phyloP scores from a whole-genome alignment of 495 filamentous ascomycete genomes.

The Aspergillus carlsbadensis region DNA sequence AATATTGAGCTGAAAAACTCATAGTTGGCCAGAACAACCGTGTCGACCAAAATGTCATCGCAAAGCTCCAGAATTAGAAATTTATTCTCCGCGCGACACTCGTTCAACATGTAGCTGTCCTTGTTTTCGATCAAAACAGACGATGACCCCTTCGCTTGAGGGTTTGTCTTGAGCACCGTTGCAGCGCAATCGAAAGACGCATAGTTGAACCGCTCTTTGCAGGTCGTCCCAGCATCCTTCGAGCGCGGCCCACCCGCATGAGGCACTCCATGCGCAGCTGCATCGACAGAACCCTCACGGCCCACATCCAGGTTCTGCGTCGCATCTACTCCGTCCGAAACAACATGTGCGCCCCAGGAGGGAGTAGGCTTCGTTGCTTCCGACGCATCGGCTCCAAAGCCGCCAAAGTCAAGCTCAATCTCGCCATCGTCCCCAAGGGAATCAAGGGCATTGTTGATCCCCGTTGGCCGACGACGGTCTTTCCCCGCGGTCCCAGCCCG shows the following conservation, averaged over 20 bases:
- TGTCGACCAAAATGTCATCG: conserved; percentile 94
- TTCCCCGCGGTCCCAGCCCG: conserved; percentile 38
- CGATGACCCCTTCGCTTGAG: conserved; percentile 77
- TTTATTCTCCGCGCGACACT: conserved; percentile 84
- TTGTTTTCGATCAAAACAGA: conserved; percentile 93
- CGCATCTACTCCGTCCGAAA: conserved; percentile 19
- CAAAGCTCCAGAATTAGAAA: conserved; percentile 88
- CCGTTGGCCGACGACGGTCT: conserved; percentile 47
- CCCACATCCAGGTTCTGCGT: conserved; percentile 4
- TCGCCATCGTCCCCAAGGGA: conserved; percentile 84
- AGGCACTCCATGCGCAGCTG: conserved; percentile 28
- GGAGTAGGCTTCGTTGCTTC: conserved; percentile 34
- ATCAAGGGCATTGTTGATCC: conserved; percentile 65
- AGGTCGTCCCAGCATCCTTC: conserved; percentile 93
- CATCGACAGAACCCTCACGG: conserved; percentile 18
- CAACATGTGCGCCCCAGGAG: conserved; percentile 34
- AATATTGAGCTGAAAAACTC: conserved; percentile 99
- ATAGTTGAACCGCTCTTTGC: conserved; percentile 94
- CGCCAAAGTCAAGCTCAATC: conserved; percentile 86
- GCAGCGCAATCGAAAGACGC: conserved; percentile 96
- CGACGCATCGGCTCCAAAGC: conserved; percentile 51
- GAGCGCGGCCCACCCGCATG: conserved; percentile 55
- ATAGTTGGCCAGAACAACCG: conserved; percentile 92
- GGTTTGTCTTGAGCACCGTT: conserved; percentile 87
- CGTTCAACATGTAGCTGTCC: conserved; percentile 96